Base-by-base conservation (phyloP, 2,329 filamentous ascomycete species). In the Claviceps digitariae region DNA sequence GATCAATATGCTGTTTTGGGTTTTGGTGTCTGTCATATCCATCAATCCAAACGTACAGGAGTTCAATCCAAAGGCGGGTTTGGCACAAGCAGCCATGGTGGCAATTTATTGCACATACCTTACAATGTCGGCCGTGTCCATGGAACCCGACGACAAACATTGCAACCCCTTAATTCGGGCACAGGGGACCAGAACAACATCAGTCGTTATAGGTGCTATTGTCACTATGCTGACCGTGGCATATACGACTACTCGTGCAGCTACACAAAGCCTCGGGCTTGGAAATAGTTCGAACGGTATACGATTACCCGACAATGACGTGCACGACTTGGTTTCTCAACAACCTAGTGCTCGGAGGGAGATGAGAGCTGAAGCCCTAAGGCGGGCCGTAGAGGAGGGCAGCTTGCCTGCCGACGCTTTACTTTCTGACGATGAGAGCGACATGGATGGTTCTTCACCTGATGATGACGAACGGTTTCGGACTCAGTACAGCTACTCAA, bases 61-160 rank as follows among this genome's bases (percentile, higher is more conserved):
- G 63, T 84, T 84, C 66, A 98, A 98, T 69, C 83, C 90, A 48
- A 90, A 91, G 65, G 93, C 93, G 44, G 93, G 93, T 49, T 78
- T 98, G 55, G 93, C 93, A n/a, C 93, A 98, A 67, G 90, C 90
- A 44, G 91, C 93, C 57, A 96, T 97, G 81, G 93, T 98, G 46
- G 89, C 90, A 20, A 81, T 95, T 55, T 98, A 98, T 76, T 98
- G 93, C 79, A 97, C 93, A 45, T 98, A 98, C 66, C 81, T 98
- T 53, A 98, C 93, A 60, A 89, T 98, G 83, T 96, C 90, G 2
- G 93, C 93, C 27, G 93, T 98, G 1, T 95, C 90, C 53, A 97
- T 98, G 93, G 91, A 98, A 63, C 93, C 93, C 0, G 91, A 97
- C 67, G 73, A 96, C 73, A 85, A 87, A 61, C 79, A 87, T 59